Conservation (phyloP, 1,284 basidiomycete genomes). For the Apiotrichum brassicae region DNA sequence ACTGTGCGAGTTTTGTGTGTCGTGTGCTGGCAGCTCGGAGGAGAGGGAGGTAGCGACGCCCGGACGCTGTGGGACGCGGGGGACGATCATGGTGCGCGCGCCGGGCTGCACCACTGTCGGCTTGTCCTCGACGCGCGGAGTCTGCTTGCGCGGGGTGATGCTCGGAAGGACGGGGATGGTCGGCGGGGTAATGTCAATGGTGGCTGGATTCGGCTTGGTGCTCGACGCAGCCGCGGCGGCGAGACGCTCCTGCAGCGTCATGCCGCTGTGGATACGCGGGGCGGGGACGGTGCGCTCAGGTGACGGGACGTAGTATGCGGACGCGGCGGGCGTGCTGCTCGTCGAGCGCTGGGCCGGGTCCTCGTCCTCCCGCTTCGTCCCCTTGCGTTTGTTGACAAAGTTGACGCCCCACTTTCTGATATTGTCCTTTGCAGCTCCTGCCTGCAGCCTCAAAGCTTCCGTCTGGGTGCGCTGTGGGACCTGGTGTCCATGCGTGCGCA, state of each 20-base stretch:
- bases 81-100: constrained; percentile 35
- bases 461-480: constrained; percentile 63
- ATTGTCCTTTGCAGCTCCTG: constrained; percentile 62
- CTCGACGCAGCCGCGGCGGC: constrained; percentile 29
- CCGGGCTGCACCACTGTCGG: too few species aligned
- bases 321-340: too few species aligned
- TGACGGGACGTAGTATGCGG: constrained; percentile 31
- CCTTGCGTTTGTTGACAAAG: constrained; percentile 47
- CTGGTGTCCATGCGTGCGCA: constrained; percentile 71
- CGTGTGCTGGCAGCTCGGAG: background rate
- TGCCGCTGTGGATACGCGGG: background rate
- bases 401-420: constrained; percentile 83
- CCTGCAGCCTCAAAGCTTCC: constrained; percentile 59
- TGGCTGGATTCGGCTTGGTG: background rate
- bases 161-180: too few species aligned
- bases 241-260: constrained; percentile 32
- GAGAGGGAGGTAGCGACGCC: constrained; percentile 36
- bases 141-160: too few species aligned
- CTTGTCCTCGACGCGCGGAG: too few species aligned
- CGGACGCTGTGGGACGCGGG: constrained; percentile 37
- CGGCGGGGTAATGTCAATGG: too few species aligned
- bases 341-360: background rate
- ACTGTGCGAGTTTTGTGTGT: background rate
- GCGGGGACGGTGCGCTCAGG: constrained; percentile 15
- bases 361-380: constrained; percentile 9